phyloP scores from a whole-genome alignment of 805 yeast genomes.

The Kodamaea kaohsiungensis region DNA sequence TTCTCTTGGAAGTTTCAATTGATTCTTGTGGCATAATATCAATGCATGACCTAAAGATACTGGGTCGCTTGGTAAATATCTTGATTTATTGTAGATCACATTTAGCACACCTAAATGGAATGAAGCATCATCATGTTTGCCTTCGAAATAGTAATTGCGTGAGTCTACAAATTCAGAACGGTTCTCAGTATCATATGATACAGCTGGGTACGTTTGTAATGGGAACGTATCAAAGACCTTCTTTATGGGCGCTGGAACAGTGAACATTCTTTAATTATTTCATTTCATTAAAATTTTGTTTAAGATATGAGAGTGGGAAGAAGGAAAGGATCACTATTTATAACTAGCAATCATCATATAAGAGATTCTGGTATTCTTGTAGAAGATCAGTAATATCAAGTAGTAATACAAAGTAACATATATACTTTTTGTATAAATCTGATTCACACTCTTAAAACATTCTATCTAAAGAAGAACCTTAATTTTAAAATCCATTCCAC shows the following conservation, averaged over 20 bases:
- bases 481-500: too few relatives aligned
- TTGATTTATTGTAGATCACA: slow-evolving; percentile 28
- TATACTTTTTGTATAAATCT: too few relatives aligned
- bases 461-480: too few relatives aligned
- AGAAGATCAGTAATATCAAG: too few relatives aligned
- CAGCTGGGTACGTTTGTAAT: slow-evolving; percentile 40
- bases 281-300: not conserved
- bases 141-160: slow-evolving; percentile 14
- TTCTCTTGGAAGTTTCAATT: slow-evolving; percentile 41
- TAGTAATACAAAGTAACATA: too few relatives aligned
- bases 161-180: slow-evolving; percentile 10
- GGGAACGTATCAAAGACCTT: slow-evolving; percentile 56
- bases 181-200: slow-evolving; percentile 18
- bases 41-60: slow-evolving; percentile 50
- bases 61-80: slow-evolving; percentile 58
- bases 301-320: not conserved
- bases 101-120: slow-evolving; percentile 60
- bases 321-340: too few relatives aligned
- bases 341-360: too few relatives aligned
- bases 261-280: slow-evolving; percentile 16
- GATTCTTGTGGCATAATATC: slow-evolving; percentile 46
- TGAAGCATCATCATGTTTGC: slow-evolving; percentile 21
- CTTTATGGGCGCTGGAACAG: slow-evolving; percentile 45
- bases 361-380: too few relatives aligned
- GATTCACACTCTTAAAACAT: too few relatives aligned